A percentile compares a stretch with the other conserved stretches of the same genome.
Conservation (phyloP, 2,329 filamentous ascomycete species). For the Monilinia fructicola region DNA sequence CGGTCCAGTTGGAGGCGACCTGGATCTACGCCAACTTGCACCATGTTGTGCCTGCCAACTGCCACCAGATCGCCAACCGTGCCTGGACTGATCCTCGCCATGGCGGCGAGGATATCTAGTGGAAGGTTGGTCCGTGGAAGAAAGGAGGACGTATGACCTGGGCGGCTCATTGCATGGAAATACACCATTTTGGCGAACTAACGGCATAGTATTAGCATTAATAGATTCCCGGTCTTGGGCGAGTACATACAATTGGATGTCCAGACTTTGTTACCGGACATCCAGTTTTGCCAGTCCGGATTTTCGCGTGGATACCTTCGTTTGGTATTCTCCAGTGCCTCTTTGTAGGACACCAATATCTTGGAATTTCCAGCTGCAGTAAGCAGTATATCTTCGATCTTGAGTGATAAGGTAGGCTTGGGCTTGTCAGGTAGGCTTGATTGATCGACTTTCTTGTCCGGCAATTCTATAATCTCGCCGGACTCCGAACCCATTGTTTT, state of each 20-base stretch:
- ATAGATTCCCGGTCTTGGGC: too few relatives aligned
- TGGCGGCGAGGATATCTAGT: background rate
- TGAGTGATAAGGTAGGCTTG: background rate
- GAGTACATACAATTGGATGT: constrained; percentile 20
- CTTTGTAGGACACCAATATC: background rate
- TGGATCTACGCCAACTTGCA: constrained; percentile 5
- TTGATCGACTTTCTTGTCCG: background rate
- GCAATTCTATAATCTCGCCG: constrained; percentile 8
- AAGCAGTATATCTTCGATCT: constrained; percentile 6
- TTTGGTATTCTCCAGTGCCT: background rate
- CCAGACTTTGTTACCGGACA: constrained; percentile 25
- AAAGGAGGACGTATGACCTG: constrained; percentile 8
- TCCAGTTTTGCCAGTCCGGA: constrained; percentile 25
- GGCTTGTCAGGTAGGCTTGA: background rate
- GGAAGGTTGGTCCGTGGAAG: background rate
- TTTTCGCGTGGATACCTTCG: constrained; percentile 19
- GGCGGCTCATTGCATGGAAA: constrained; percentile 17
- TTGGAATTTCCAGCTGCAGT: constrained; percentile 1
- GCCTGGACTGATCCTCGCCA: background rate
- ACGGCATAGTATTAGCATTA: background rate
- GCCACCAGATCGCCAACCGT: background rate
- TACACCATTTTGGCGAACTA: background rate
- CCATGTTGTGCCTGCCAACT: background rate
- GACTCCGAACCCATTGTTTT: constrained; percentile 1
- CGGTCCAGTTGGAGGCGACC: background rate